Evolutionary conservation across 495 filamentous ascomycete species (phyloP), one percentile per base, ranked within the genome.

Genomic region (Aspergillus funiculosus): DNA sequence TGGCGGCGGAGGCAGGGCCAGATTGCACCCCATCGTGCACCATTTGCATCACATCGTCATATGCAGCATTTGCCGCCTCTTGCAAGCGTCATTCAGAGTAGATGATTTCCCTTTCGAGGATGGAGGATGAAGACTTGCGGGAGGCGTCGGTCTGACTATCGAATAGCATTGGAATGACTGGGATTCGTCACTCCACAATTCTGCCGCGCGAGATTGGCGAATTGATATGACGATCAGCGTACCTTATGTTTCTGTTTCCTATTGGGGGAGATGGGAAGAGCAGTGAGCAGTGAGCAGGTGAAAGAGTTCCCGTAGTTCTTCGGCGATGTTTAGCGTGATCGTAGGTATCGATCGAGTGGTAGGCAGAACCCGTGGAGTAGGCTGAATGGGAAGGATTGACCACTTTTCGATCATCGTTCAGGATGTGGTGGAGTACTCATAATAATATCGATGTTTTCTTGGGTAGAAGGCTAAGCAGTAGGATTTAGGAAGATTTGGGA

Each of bases 351-450:
- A 46, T 52, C 42, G 32, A 45, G 48, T 44, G 6, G 18, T 11
- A 44, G 29, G n/a, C 38, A 44, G 45, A 53, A 53, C 40, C 20
- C 34, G 45, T 53, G 51, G 46, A 49, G 45, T n/a, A 48, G 31
- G 31, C 31, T 9, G n/a, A n/a, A n/a, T n/a, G n/a, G n/a, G n/a
- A 50, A 17, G n/a, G 22, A 13, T 30, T 24, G 24, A 27, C 6
- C 20, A 26, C 22, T 24, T 35, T 41, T 22, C 4, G 24, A 18
- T 1, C 4, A n/a, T n/a, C n/a, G n/a, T n/a, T n/a, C n/a, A n/a
- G n/a, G n/a, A n/a, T n/a, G n/a, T n/a, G n/a, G n/a, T n/a, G n/a
- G n/a, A n/a, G n/a, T n/a, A n/a, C n/a, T n/a, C n/a, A n/a, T n/a
- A n/a, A n/a, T n/a, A n/a, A n/a, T n/a, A n/a, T n/a, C n/a, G n/a